phyloP scores from a whole-genome alignment of 148 eudicot genomes.

The Rhododendron williamsianum region DNA sequence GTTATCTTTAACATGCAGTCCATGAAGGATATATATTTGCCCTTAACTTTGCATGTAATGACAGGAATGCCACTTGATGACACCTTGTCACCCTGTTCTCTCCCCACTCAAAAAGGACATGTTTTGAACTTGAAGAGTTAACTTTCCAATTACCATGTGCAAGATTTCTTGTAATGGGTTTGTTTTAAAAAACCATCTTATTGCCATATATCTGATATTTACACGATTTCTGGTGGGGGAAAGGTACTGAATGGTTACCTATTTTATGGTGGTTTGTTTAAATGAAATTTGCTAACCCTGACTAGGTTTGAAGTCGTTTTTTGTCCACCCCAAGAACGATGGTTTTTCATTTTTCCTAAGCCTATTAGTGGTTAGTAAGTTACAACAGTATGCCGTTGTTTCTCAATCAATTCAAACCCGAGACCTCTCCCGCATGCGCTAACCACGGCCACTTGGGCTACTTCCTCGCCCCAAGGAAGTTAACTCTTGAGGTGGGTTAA shows the following conservation, averaged over 20 bases:
- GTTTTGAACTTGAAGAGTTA: neutral
- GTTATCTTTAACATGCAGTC: neutral
- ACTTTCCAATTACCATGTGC: neutral
- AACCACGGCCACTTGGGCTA: neutral
- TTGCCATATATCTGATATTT: too few species aligned
- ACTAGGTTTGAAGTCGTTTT: neutral
- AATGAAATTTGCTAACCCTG: neutral
- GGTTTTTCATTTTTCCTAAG: neutral
- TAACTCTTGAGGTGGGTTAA: neutral
- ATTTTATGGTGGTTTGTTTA: neutral
- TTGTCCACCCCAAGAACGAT: neutral
- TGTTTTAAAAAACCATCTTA: neutral
- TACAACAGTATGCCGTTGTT: neutral
- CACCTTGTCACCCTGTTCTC: neutral
- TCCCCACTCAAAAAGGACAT: neutral
- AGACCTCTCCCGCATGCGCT: neutral
- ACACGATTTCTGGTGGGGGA: neutral
- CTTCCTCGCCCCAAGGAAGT: neutral
- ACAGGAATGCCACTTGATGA: slow-evolving; percentile 10
- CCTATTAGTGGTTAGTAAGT: neutral
- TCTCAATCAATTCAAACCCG: neutral
- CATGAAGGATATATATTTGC: neutral
- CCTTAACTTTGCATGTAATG: neutral
- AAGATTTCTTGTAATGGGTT: neutral
- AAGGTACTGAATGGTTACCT: neutral